Conservation (phyloP, 192 early-diverging fungal genomes). For the Coemansia sp. region DNA sequence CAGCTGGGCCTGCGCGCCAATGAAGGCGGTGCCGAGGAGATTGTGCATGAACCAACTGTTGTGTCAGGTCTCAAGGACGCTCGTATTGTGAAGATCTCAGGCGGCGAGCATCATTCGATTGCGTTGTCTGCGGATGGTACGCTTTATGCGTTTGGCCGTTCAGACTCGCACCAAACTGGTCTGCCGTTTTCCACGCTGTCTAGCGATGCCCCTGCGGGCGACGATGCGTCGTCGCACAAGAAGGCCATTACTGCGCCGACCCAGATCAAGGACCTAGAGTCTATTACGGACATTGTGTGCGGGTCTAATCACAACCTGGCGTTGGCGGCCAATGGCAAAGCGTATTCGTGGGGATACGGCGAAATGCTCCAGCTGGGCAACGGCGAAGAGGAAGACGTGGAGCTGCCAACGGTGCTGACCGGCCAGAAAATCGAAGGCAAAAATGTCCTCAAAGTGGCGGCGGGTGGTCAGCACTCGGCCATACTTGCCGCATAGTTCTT, state of each 20-base stretch:
- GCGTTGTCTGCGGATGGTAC: slow-evolving; percentile 70
- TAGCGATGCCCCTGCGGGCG: slow-evolving; percentile 23
- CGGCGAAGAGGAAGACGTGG: slow-evolving; percentile 71
- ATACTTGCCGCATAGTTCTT: slow-evolving; percentile 24
- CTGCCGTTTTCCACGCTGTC: slow-evolving; percentile 53
- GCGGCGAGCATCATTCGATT: slow-evolving; percentile 83
- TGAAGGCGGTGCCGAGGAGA: slow-evolving; percentile 45
- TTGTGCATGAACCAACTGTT: slow-evolving; percentile 56
- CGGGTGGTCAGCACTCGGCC: slow-evolving; percentile 74
- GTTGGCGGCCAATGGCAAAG: slow-evolving; percentile 55
- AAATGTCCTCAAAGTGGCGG: slow-evolving; percentile 59
- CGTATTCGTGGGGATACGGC: slow-evolving; percentile 89
- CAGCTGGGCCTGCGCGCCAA: slow-evolving; percentile 70
- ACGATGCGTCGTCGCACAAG: slow-evolving; percentile 39
- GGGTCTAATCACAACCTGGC: slow-evolving; percentile 64
- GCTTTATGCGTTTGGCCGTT: slow-evolving; percentile 81
- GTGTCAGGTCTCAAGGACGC: slow-evolving; percentile 54
- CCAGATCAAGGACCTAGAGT: slow-evolving; percentile 43
- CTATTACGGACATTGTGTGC: slow-evolving; percentile 55
- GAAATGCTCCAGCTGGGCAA: slow-evolving; percentile 82
- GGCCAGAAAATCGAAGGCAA: slow-evolving; percentile 71
- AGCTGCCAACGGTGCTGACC: slow-evolving; percentile 57
- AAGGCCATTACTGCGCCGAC: slow-evolving; percentile 62
- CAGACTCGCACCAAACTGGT: slow-evolving; percentile 81
- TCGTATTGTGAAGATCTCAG: slow-evolving; percentile 62